phyloP scores from a whole-genome alignment of 2,329 filamentous ascomycete species.

The Aspergillus candidus region DNA sequence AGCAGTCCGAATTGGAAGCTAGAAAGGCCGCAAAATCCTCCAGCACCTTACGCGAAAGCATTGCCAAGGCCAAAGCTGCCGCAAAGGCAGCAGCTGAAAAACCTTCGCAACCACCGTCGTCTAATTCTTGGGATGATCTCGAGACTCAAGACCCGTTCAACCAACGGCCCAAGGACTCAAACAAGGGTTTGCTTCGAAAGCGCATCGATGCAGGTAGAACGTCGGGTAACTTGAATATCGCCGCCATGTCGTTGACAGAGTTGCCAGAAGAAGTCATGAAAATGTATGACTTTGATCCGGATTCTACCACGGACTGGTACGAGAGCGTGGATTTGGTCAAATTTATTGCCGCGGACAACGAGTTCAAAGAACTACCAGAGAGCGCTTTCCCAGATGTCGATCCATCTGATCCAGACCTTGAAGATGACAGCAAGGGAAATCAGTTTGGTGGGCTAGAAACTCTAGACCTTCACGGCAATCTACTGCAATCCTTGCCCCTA shows the following conservation, averaged over 20 bases:
- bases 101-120: slow-evolving; percentile 15
- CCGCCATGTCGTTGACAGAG: slow-evolving; percentile 70
- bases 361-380: slow-evolving; percentile 68
- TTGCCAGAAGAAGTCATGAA: slow-evolving; percentile 77
- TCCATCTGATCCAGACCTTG: slow-evolving; percentile 51
- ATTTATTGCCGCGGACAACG: slow-evolving; percentile 84
- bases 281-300: slow-evolving; percentile 79
- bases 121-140: slow-evolving; percentile 45
- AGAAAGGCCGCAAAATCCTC: slow-evolving; percentile 62
- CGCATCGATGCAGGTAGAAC: slow-evolving; percentile 67
- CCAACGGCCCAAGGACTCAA: slow-evolving; percentile 53
- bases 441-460: slow-evolving; percentile 78
- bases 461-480: slow-evolving; percentile 81
- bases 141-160: slow-evolving; percentile 47
- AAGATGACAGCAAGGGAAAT: slow-evolving; percentile 61
- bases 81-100: slow-evolving; percentile 49
- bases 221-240: slow-evolving; percentile 80
- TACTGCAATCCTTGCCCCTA: slow-evolving; percentile 63
- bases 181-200: slow-evolving; percentile 63
- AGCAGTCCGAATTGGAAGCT: slow-evolving; percentile 27
- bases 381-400: slow-evolving; percentile 69
- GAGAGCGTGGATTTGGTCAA: slow-evolving; percentile 83
- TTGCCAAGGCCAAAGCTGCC: slow-evolving; percentile 85
- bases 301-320: slow-evolving; percentile 68
- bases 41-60: slow-evolving; percentile 75